Conservation (phyloP, 306 rosid genomes). For the Cucurbita maxima region DNA sequence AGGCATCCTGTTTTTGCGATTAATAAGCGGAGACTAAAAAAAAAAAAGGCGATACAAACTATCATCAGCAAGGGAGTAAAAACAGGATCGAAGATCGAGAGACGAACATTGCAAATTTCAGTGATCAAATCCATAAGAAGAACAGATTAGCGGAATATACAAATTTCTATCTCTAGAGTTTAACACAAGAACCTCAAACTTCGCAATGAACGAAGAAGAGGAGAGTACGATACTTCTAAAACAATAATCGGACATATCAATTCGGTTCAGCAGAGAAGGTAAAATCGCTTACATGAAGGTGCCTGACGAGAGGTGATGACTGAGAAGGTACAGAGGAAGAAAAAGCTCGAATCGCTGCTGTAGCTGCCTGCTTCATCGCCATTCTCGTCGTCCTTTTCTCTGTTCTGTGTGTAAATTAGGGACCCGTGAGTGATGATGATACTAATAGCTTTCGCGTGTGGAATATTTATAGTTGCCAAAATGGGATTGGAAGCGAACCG, state of each 20-base stretch:
- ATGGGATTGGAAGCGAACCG: background rate
- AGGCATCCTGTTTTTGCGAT: background rate
- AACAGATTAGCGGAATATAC: background rate
- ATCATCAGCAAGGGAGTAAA: too few relatives aligned
- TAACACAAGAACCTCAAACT: background rate
- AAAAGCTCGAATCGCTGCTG: constrained; percentile 21
- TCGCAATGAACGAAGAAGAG: background rate
- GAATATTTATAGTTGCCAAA: background rate
- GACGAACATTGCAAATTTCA: background rate
- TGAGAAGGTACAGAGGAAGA: constrained; percentile 12
- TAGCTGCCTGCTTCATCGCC: constrained; percentile 43
- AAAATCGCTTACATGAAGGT: constrained; percentile 30
- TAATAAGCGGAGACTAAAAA: background rate
- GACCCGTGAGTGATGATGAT: background rate
- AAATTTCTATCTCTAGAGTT: background rate
- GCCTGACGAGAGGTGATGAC: constrained; percentile 15
- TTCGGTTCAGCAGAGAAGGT: background rate
- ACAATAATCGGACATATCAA: background rate
- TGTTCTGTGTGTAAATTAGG: background rate
- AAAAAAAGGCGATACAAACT: background rate
- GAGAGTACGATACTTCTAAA: background rate
- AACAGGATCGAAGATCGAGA: background rate
- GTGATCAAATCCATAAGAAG: background rate
- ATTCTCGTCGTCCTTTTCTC: constrained; percentile 1
- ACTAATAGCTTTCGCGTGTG: background rate